Conservation (phyloP, 148 eudicot genomes). For the Vaccinium macrocarpon region DNA sequence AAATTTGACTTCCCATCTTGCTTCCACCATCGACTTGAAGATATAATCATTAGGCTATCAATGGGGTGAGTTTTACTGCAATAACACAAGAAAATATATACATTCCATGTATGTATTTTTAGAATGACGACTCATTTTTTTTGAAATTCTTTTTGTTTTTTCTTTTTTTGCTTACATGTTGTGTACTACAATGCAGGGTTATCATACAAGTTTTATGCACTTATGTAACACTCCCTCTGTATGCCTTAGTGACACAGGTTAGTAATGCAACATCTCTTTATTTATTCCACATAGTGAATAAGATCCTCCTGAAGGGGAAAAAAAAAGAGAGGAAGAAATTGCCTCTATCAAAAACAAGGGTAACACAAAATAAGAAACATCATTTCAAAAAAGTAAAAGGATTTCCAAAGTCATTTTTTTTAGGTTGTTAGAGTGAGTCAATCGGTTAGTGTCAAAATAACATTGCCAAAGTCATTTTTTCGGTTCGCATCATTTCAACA, state of each 20-base stretch:
- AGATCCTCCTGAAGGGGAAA: too few relatives aligned
- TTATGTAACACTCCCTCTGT: slow-evolving; percentile 56
- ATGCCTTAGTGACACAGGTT: slow-evolving; percentile 60
- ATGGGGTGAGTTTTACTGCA: slow-evolving; percentile 13
- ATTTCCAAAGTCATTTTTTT: too few relatives aligned
- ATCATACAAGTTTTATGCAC: slow-evolving; percentile 55
- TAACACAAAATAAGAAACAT: too few relatives aligned
- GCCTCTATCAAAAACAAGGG: too few relatives aligned
- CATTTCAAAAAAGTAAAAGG: too few relatives aligned
- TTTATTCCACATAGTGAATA: too few relatives aligned
- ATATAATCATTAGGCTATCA: slow-evolving; percentile 8
- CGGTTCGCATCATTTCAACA: too few relatives aligned
- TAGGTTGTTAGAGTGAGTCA: too few relatives aligned
- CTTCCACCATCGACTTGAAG: slow-evolving; percentile 19
- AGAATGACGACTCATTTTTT: neutral
- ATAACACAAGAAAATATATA: too few relatives aligned
- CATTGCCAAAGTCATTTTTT: too few relatives aligned
- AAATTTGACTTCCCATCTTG: slow-evolving; percentile 39
- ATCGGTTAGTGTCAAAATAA: too few relatives aligned
- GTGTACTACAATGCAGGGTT: slow-evolving; percentile 25
- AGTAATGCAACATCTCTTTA: neutral
- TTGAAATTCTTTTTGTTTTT: neutral
- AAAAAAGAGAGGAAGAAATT: too few relatives aligned
- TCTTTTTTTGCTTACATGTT: neutral
- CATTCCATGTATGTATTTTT: neutral